phyloP scores from a whole-genome alignment of 306 rosid genomes.

The Sindora glabra region DNA sequence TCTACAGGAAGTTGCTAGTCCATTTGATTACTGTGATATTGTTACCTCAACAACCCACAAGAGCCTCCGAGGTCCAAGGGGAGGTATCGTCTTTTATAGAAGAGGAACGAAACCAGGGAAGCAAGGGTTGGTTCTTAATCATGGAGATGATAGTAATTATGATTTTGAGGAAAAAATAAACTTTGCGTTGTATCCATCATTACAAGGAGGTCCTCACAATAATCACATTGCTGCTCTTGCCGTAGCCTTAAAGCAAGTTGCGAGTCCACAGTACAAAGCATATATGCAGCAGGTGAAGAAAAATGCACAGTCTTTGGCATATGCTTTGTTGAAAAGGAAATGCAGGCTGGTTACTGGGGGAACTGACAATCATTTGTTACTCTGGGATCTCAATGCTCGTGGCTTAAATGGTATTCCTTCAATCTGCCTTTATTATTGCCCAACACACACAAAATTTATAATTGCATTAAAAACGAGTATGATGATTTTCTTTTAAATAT shows the following conservation, averaged over 20 bases:
- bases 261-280: constrained; percentile 61
- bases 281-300: constrained; percentile 76
- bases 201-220: constrained; percentile 93
- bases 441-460: neutral
- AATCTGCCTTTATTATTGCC: neutral
- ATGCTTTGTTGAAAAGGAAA: constrained; percentile 67
- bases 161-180: constrained; percentile 77
- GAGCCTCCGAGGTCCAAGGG: constrained; percentile 84
- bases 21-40: constrained; percentile 71
- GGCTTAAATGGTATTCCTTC: constrained; percentile 53
- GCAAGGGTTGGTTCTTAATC: constrained; percentile 40
- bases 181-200: constrained; percentile 65
- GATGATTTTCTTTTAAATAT: neutral
- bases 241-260: constrained; percentile 74
- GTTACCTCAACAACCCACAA: constrained; percentile 89
- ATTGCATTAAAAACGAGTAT: neutral
- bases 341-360: constrained; percentile 85
- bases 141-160: constrained; percentile 43
- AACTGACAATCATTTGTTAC: constrained; percentile 81
- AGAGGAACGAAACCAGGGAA: constrained; percentile 51
- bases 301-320: constrained; percentile 79
- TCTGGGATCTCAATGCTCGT: constrained; percentile 73
- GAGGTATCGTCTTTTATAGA: constrained; percentile 76
- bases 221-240: constrained; percentile 86
- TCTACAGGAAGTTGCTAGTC: constrained; percentile 59